Percentiles rank a stretch among this genome's conserved stretches.
Conservation (phyloP, 768 basidiomycete species). For the Naganishia onofrii region DNA sequence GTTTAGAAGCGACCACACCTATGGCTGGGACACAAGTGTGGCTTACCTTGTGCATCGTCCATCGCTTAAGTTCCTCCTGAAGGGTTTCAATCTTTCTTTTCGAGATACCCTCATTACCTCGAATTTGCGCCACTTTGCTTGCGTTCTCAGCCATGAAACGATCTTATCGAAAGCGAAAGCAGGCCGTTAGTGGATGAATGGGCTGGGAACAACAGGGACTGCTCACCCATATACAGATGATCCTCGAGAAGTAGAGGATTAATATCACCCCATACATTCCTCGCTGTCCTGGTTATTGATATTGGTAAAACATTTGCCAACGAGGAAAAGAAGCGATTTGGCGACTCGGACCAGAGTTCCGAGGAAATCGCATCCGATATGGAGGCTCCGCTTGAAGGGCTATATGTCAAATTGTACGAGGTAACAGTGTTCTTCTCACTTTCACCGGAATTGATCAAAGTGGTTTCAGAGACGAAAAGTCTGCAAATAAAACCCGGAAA, state of each 20-base stretch:
- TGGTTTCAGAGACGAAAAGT: conserved; percentile 6
- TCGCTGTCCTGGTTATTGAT: conserved; percentile 7
- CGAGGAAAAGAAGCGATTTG: conserved; percentile 20
- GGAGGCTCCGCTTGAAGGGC: conserved; percentile 12
- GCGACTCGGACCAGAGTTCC: conserved; percentile 14
- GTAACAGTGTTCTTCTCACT: background rate
- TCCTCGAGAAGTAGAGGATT: conserved; percentile 10
- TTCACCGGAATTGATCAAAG: background rate
- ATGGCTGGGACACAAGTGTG: no score
- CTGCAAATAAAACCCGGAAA: background rate
- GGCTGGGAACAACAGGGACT: no score
- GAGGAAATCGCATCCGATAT: background rate
- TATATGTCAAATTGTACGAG: conserved; percentile 6
- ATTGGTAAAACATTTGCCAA: conserved; percentile 10
- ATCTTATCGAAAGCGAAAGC: no score
- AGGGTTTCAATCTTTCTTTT: conserved; percentile 14
- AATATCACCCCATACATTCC: conserved; percentile 18
- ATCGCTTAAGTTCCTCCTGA: conserved; percentile 6
- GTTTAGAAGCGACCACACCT: no score
- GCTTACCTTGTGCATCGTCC: conserved; percentile 15
- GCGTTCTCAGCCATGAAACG: conserved; percentile 12
- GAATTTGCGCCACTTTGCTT: conserved; percentile 20
- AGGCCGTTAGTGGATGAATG: no score
- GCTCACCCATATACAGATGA: conserved; percentile 17
- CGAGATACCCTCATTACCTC: conserved; percentile 12